Evolutionary conservation across 805 yeast genomes (phyloP), one percentile per base, ranked within the genome.

Genomic region (Torulaspora indica): DNA sequence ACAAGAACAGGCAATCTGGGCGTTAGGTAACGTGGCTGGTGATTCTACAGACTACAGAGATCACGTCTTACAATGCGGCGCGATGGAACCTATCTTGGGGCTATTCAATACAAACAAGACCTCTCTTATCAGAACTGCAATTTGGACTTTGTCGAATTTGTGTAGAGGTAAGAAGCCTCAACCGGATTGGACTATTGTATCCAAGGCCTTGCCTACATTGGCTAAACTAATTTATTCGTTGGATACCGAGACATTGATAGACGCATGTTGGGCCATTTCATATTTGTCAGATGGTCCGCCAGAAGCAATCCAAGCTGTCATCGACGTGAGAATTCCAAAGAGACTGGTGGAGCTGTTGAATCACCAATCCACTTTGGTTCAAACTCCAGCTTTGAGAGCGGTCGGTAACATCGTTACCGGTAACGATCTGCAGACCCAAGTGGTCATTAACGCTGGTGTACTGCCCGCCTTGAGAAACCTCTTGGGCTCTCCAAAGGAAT

Each of bases 1-100:
- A 45, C 87, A 88, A 68, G 98, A 93, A 68, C 98, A 93, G 71
- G 98, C 98, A 10, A 91, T 93, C 56, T 93, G 98, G 98, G 98
- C 98, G 23, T 74, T 93, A 54, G 98, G 98, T 70, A 93, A 93
- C 65, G 96, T 93, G 65, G 98, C 98, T 22, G 98, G 98, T 67
- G 98, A 93, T 66, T 87, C 96, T 12, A 77, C 96, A 7, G 72
- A 75, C 33, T 88, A 81, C 74, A 82, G 98, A 71, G 98, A 93
- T 70, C 83, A 76, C 57, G 98, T 93, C 35, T 74, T 93, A 55
- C 70, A 75, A 34, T 83, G 88, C 57, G 82, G 84, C 52, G 97
- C 97, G 18, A 85, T 93, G 85, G 82, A 78, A 51, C 96, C 96
- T 6, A 84, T 93, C 46, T 74, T 93, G 58, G 72, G 78, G 8